A percentile compares a stretch with the other conserved stretches of the same genome.
phyloP scores from a whole-genome alignment of 345 rosid species.

The Lepidium aucheri region DNA sequence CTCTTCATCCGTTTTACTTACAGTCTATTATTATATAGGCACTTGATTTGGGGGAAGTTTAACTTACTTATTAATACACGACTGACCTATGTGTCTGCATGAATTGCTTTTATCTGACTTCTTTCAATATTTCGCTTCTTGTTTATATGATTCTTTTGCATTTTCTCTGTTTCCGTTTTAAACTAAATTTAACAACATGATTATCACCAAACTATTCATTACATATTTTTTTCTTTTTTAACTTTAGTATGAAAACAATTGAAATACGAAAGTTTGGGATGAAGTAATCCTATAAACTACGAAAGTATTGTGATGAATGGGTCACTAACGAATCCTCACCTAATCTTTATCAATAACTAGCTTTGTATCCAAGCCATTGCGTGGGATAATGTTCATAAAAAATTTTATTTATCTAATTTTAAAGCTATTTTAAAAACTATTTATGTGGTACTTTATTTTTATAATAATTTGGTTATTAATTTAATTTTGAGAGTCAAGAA shows the following conservation, averaged over 20 bases:
- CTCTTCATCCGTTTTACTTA: background rate
- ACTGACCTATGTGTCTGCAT: background rate
- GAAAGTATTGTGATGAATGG: background rate
- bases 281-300: background rate
- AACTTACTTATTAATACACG: too few species aligned
- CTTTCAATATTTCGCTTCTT: background rate
- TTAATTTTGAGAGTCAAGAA: too few species aligned
- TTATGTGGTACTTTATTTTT: too few species aligned
- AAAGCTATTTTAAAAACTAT: too few species aligned
- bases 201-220: background rate
- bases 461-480: too few species aligned
- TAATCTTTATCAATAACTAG: conserved; percentile 6
- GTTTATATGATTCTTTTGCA: background rate
- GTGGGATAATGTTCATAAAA: too few species aligned
- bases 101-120: too few species aligned
- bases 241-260: background rate
- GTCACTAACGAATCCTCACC: background rate
- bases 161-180: background rate
- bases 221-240: background rate
- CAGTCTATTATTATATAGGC: background rate
- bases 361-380: too few species aligned
- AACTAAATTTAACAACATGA: background rate
- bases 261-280: background rate
- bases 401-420: too few species aligned
- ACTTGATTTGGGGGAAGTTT: background rate